Evolutionary conservation across 371 early-diverging fungal species (phyloP).

Genomic region (Blakeslea trispora): DNA sequence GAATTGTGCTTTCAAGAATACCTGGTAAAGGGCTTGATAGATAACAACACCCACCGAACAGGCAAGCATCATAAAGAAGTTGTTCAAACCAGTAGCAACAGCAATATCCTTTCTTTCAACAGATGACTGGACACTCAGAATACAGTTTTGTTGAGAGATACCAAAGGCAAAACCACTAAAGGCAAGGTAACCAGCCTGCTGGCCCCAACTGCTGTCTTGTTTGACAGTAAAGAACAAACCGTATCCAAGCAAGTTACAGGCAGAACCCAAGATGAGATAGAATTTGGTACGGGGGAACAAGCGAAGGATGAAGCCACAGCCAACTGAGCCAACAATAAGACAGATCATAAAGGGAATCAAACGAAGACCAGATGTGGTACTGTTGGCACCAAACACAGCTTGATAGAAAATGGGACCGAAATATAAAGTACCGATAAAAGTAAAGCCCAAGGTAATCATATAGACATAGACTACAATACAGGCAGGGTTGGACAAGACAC

Average conservation of each 20-base stretch:
- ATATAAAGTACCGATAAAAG: constrained; percentile 71
- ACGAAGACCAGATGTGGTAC: constrained; percentile 43
- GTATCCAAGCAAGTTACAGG: constrained; percentile 39
- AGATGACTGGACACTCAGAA: constrained; percentile 60
- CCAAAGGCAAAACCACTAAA: constrained; percentile 60
- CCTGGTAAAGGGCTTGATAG: constrained; percentile 35
- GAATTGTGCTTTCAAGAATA: constrained; percentile 26
- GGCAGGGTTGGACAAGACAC: constrained; percentile 37
- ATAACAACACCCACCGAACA: constrained; percentile 44
- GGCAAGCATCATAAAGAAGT: constrained; percentile 47
- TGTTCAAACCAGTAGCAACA: constrained; percentile 61
- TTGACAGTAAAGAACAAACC: constrained; percentile 47
- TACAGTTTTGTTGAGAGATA: constrained; percentile 61
- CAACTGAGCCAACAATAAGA: constrained; percentile 41
- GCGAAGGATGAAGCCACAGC: constrained; percentile 27
- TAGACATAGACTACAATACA: constrained; percentile 46
- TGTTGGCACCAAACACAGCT: constrained; percentile 41
- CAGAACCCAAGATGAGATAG: constrained; percentile 32
- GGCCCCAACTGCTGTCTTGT: constrained; percentile 36
- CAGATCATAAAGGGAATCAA: constrained; percentile 48
- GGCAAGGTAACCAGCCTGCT: constrained; percentile 44
- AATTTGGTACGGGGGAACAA: constrained; percentile 31
- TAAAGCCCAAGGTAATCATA: constrained; percentile 65
- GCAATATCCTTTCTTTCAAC: constrained; percentile 59
- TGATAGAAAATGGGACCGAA: constrained; percentile 69